Base-by-base conservation (phyloP, 2,329 filamentous ascomycete species). In the Verticillium nubilum region DNA sequence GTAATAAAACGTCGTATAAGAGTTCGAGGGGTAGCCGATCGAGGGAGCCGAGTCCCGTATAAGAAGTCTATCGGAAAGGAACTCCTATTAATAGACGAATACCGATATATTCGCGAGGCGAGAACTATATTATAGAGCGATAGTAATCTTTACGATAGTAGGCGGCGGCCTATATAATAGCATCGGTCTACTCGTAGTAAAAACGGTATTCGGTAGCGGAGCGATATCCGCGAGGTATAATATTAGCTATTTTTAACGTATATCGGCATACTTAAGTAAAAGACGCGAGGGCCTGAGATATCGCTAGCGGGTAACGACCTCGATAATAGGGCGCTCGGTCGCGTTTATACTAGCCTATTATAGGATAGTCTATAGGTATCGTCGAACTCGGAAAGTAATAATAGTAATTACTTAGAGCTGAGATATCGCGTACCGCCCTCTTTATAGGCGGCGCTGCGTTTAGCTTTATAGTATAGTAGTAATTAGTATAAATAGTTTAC, bases 161-260 rank as follows among this genome's bases (percentile, higher is more conserved):
- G 60, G 68, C 56, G 42, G 64, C 47, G 35, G 56, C 54, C 59
- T 65, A 65, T 66, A 70, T 33, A 65, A 74, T 73, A 57, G 67
- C 69, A 54, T 69, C 64, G 57, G 59, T 52, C 52, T 69, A 63
- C 42, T 70, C 65, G 33, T 69, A 53, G 55, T 52, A 25, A 59
- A 66, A 66, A 57, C 5, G 47, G 60, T 68, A 67, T 62, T 64
- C 60, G 42, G 61, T 59, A 53, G 25, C 60, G 59, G 61, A 64
- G 58, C 33, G 64, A 67, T 63, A 64, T 52, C 28, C 88, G 89
- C 1, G 76, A 66, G 25, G 60, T 54, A 3, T 37, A 42, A 23
- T n/a, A 54, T 37, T 23, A 56, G 54, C 58, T 53, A 59, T 59
- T 59, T 17, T 52, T 4, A 13, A 53, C 15, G 37, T 52, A 50